Evolutionary conservation across 495 filamentous ascomycete genomes (phyloP), one percentile per base, ranked within the genome.

Genomic region (Apodospora peruviana): DNA sequence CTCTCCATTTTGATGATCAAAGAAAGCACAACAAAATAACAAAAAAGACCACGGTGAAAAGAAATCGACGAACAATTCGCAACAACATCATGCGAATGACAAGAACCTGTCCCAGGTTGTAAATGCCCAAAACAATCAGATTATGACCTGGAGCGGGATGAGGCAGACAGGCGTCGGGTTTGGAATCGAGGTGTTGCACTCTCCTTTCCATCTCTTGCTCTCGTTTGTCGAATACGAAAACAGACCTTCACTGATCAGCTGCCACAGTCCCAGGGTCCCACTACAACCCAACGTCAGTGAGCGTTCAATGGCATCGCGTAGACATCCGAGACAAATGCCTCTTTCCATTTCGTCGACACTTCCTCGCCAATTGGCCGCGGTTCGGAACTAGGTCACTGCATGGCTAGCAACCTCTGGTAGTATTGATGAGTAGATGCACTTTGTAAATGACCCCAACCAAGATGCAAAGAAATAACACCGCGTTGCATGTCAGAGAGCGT

Each of bases 281-380:
- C 21, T 27, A n/a, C 16, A 29, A 17, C 16, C 22, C 37, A 40
- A 17, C 39, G 21, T 36, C 27, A n/a, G 22, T 1, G 43, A n/a
- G 18, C 29, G 43, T 38, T 50, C 34, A 51, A 43, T 57, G 48
- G 59, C 59, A 43, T 62, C 41, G 57, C 54, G 59, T 60, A 43
- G 52, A 60, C 59, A 45, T 25, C 12, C 18, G 41, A 52, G 17
- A 27, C 12, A 21, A 45, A 50, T 22, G 27, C 25, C 24, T 43
- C 24, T 20, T 43, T 23, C 40, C 35, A n/a, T n/a, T 27, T 50
- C 22, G 59, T 60, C 57, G 48, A 62, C 56, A 52, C 51, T 57
- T 62, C 59, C 50, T 62, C 59, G 51, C 59, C 50, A 54, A 50
- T 21, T 39, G 40, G 39, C 37, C 12, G 22, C 38, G 19, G 35